These are phyloP conservation scores for Aureobasidium melanogenum DNA, from an alignment of 2,329 filamentous ascomycete genomes.

Conservation along the genomic window DNA sequence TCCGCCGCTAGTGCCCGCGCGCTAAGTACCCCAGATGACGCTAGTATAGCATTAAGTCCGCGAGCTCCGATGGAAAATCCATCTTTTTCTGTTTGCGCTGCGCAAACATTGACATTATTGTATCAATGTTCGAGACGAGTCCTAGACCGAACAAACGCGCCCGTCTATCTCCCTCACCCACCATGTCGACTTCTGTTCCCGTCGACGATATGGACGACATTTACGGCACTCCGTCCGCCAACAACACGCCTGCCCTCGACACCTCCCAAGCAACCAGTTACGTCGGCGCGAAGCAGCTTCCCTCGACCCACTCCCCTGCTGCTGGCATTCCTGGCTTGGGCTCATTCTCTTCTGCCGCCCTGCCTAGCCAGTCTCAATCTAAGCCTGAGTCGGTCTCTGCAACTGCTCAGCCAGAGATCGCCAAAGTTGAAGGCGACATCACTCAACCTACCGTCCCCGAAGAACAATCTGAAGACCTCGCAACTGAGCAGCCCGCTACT, in stretches of 20 bases:
- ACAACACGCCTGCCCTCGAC: not conserved
- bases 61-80: not conserved
- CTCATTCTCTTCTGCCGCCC: not conserved
- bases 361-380: not conserved
- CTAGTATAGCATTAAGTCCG: not conserved
- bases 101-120: not conserved
- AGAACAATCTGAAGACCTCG: not conserved
- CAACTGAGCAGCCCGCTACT: not conserved
- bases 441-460: not conserved
- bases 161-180: conserved; percentile 1
- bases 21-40: not conserved
- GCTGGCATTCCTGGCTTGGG: conserved; percentile 11
- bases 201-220: conserved; percentile 25
- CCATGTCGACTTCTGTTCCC: conserved; percentile 6
- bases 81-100: not conserved
- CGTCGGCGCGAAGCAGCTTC: not conserved
- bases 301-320: not conserved
- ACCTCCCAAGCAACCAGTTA: not conserved
- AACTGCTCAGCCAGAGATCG: not conserved
- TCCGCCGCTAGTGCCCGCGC: not conserved
- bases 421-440: not conserved
- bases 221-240: conserved; percentile 17
- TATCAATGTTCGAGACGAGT: conserved; percentile 7
- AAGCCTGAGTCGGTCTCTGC: not conserved
- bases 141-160: conserved; percentile 9